These are phyloP conservation scores for Aspergillus transmontanensis DNA, from an alignment of 2,329 filamentous ascomycete genomes.

Conservation along the genomic window DNA sequence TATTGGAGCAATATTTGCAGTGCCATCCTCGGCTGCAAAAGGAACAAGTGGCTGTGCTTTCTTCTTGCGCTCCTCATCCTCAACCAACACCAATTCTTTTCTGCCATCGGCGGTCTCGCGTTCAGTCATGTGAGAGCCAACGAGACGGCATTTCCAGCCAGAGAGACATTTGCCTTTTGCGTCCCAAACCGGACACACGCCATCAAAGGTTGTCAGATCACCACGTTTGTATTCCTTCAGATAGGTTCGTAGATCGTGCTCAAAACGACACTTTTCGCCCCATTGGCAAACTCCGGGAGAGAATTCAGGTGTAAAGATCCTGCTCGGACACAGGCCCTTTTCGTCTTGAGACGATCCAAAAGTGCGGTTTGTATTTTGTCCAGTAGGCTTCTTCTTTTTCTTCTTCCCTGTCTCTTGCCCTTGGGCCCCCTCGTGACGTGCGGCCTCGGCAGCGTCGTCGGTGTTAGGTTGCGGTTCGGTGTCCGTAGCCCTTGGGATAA, in stretches of 20 bases:
- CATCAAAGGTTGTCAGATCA: constrained; percentile 74
- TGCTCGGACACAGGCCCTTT: constrained; percentile 74
- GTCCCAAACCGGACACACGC: constrained; percentile 81
- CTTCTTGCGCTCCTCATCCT: constrained; percentile 54
- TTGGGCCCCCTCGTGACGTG: constrained; percentile 47
- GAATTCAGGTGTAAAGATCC: constrained; percentile 74
- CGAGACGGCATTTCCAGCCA: constrained; percentile 95
- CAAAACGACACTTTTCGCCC: constrained; percentile 77
- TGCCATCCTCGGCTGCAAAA: constrained; percentile 56
- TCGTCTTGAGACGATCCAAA: constrained; percentile 81
- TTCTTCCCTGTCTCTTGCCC: constrained; percentile 43
- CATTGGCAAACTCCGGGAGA: constrained; percentile 74
- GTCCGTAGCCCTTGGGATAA: constrained; percentile 27
- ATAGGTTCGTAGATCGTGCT: constrained; percentile 85
- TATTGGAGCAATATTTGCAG: constrained; percentile 74
- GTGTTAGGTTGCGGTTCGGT: constrained; percentile 36
- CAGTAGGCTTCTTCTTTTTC: constrained; percentile 63
- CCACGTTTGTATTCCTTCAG: constrained; percentile 77
- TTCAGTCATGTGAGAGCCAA: constrained; percentile 83
- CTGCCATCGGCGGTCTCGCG: constrained; percentile 74
- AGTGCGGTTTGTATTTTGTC: constrained; percentile 80
- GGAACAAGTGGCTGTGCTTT: constrained; percentile 35
- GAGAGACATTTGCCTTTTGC: constrained; percentile 73
- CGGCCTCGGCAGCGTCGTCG: constrained; percentile 64
- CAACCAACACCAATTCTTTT: constrained; percentile 76